Conservation (phyloP, 768 basidiomycete genomes). For the Kwoniella shandongensis region DNA sequence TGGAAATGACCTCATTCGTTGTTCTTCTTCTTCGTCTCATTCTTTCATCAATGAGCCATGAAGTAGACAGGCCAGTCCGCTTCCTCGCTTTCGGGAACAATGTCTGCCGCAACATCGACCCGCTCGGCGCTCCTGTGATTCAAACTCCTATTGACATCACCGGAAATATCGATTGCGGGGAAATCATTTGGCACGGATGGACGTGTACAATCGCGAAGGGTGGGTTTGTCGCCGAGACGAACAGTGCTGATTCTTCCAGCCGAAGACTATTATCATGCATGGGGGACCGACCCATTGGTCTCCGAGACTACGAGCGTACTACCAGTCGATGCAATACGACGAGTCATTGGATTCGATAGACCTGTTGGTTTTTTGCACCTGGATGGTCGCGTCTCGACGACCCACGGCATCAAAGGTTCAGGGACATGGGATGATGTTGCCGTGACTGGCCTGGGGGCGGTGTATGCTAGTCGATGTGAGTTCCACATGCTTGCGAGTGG, state of each 20-base stretch:
- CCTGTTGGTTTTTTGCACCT: slow-evolving; percentile 17
- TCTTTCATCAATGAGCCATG: not conserved
- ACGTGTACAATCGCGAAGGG: slow-evolving; percentile 24
- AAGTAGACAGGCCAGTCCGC: not conserved
- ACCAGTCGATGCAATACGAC: not conserved
- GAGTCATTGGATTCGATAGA: slow-evolving; percentile 22
- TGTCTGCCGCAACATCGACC: slow-evolving; percentile 28
- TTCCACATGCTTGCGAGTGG: not conserved
- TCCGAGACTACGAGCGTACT: not conserved
- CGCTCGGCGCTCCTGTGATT: slow-evolving; percentile 8
- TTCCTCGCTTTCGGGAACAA: slow-evolving; percentile 35
- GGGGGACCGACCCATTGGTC: slow-evolving; percentile 2
- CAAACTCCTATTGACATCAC: slow-evolving; percentile 17
- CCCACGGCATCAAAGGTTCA: not conserved
- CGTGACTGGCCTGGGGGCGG: slow-evolving; percentile 22
- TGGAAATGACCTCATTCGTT: no score
- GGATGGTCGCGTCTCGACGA: slow-evolving; percentile 8
- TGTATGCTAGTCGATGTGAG: slow-evolving; percentile 20
- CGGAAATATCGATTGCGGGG: not conserved
- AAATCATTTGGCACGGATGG: slow-evolving; percentile 32
- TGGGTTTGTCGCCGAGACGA: slow-evolving; percentile 5
- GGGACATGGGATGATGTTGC: slow-evolving; percentile 22
- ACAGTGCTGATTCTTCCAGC: not conserved
- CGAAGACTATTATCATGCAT: not conserved
- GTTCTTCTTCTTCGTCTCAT: no score